Percentiles rank a stretch among this genome's conserved stretches.
Evolutionary conservation across 2,329 filamentous ascomycete species (phyloP).

Genomic region (Allantophomopsis lycopodina): DNA sequence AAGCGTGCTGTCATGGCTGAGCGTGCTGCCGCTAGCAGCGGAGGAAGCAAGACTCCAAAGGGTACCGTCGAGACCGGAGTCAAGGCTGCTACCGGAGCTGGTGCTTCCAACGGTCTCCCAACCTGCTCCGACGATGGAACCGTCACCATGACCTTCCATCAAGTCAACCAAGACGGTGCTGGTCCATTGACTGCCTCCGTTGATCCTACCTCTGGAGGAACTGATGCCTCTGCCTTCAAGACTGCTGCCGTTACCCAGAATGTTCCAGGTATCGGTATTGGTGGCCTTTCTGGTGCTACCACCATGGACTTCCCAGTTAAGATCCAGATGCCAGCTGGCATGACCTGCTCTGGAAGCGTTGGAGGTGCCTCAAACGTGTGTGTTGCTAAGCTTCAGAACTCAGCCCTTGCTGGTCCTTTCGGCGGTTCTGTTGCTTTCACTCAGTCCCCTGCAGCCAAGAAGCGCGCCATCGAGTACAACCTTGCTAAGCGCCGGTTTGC

Average conservation of each 20-base stretch:
- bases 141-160: constrained; percentile 50
- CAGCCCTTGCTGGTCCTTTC: constrained; percentile 48
- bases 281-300: constrained; percentile 41
- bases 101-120: constrained; percentile 39
- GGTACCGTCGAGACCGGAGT: constrained; percentile 37
- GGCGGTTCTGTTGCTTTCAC: constrained; percentile 55
- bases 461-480: constrained; percentile 45
- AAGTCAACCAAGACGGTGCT: constrained; percentile 60
- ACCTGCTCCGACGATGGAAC: constrained; percentile 45
- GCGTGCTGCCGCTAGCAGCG: constrained; percentile 6
- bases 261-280: constrained; percentile 42
- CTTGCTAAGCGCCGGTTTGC: constrained; percentile 20
- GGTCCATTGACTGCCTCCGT: constrained; percentile 47
- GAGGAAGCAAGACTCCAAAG: constrained; percentile 30
- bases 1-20: constrained; percentile 26
- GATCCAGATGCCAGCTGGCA: constrained; percentile 52
- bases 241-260: constrained; percentile 42
- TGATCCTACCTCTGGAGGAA: constrained; percentile 49
- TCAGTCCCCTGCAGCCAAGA: constrained; percentile 40
- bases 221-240: constrained; percentile 44
- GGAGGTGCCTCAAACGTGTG: constrained; percentile 49
- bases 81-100: constrained; percentile 36
- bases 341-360: constrained; percentile 48
- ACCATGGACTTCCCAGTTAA: constrained; percentile 51
- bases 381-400: constrained; percentile 49